phyloP scores from a whole-genome alignment of 768 basidiomycete species.

The Hortiboletus flavorubellus region DNA sequence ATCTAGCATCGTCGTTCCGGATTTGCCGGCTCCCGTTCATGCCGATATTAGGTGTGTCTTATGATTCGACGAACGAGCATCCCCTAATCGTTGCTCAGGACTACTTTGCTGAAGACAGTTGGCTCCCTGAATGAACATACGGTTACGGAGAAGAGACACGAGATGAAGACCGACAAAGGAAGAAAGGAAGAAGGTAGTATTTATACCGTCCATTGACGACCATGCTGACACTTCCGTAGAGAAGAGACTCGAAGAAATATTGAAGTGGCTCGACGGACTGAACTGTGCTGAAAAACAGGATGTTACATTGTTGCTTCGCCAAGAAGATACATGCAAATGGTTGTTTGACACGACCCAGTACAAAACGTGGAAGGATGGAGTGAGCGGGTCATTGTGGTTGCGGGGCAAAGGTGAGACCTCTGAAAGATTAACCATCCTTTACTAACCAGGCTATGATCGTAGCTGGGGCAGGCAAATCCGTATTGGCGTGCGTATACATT shows the following conservation, averaged over 20 bases:
- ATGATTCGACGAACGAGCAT: background rate
- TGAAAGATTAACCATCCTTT: background rate
- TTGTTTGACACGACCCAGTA: constrained; percentile 1
- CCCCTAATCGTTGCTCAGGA: background rate
- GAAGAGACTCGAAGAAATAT: background rate
- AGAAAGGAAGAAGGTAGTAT: background rate
- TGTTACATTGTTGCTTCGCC: background rate
- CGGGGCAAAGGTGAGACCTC: constrained; percentile 1
- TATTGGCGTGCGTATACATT: constrained; percentile 2
- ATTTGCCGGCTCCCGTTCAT: too few relatives aligned
- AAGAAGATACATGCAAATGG: constrained; percentile 2
- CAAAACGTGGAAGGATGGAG: background rate
- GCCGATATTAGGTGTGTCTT: background rate
- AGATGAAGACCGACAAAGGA: background rate
- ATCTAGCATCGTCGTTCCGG: background rate
- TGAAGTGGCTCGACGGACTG: constrained; percentile 2
- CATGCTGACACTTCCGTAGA: background rate
- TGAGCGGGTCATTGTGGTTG: background rate
- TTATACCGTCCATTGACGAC: background rate
- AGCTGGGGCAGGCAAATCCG: constrained; percentile 9
- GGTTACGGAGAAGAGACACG: background rate
- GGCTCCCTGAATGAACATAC: background rate
- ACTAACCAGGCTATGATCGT: background rate
- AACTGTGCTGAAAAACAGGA: constrained; percentile 6
- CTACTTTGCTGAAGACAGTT: too few relatives aligned